Percentiles rank a stretch among this genome's conserved stretches.
phyloP scores from a whole-genome alignment of 306 rosid genomes.

The Vicia villosa region DNA sequence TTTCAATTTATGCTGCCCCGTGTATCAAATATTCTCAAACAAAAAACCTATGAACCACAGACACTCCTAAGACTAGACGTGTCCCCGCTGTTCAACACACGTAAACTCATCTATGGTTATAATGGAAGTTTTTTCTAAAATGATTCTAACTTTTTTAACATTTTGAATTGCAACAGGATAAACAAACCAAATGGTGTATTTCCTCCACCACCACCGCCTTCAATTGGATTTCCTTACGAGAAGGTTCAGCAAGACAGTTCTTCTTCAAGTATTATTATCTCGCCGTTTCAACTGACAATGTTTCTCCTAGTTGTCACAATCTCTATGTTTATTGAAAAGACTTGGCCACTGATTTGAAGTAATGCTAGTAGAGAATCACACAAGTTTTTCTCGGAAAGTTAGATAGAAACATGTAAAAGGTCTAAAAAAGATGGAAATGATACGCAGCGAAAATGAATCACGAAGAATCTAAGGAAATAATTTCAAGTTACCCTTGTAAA shows the following conservation, averaged over 20 bases:
- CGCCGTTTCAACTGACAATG: conserved; percentile 44
- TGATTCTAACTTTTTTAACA: neutral
- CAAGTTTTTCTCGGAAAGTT: conserved; percentile 17
- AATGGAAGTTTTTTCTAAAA: neutral
- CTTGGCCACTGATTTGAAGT: conserved; percentile 26
- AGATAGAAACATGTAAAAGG: neutral
- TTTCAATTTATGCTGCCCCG: neutral
- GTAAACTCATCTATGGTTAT: neutral
- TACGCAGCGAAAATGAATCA: neutral
- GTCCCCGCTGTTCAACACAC: neutral
- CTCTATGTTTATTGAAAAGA: conserved; percentile 5
- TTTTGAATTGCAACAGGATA: conserved; percentile 45
- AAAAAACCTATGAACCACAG: neutral
- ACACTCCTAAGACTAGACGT: neutral
- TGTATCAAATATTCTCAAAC: neutral
- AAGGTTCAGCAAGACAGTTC: conserved; percentile 47
- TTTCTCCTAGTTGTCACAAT: conserved; percentile 40
- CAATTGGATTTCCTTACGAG: conserved; percentile 41
- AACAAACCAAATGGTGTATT: conserved; percentile 35
- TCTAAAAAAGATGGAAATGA: neutral
- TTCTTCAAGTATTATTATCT: conserved; percentile 49
- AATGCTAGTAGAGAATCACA: conserved; percentile 27
- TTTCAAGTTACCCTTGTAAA: conserved; percentile 27
- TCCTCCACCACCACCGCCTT: conserved; percentile 43
- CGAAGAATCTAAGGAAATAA: conserved; percentile 7